Base-by-base conservation (phyloP, 208 protist genomes). In the Crithidia expoeki region DNA sequence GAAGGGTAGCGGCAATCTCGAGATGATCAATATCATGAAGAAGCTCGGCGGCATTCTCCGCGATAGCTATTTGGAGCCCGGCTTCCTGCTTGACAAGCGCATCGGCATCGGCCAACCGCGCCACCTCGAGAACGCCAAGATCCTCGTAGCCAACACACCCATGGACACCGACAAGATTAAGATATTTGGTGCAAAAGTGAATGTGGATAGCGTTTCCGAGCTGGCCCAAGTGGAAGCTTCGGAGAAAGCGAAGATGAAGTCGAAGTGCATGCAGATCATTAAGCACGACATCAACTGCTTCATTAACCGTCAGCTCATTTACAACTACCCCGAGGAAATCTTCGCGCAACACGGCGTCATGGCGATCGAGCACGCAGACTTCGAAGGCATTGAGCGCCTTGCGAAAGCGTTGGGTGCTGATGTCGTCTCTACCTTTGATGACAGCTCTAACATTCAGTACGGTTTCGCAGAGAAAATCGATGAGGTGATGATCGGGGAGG, bases 151-250 rank as follows among this genome's bases (percentile, higher is more conserved):
- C 17, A 99, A 99, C 85, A 99, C 99, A 14, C 85, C 98, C 23
- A 99, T 99, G 98, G 99, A 99, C 77, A 99, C 98, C 32, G 99
- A 99, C 81, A 99, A 99, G 81, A 98, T 99, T 68, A 99, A 99
- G 81, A 98, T 99, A 69, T 98, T 98, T 75, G 96, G 97, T 34
- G 88, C 94, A 11, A 97, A 98, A 69, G 97, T 98, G 57, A 89
- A 92, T 56, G 98, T 99, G 4, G 95, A 99, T 56, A 96, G 88
- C 42, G 92, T 98, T 49, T 80, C 90, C 2, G 89, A 98, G 76
- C 80, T 99, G 9, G 98, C 97, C 14, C 97, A 99, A 65, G 98
- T 99, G 46, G 99, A 99, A 81, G 79, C 90, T 4, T 99, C 98
- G n/a, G 99, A 99, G 87, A 98, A 98, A 62, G 85, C 74, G 17